Percentiles rank a stretch among this genome's conserved stretches.
Conservation (phyloP, 2,329 filamentous ascomycete species). For the Laburnicola sp. region DNA sequence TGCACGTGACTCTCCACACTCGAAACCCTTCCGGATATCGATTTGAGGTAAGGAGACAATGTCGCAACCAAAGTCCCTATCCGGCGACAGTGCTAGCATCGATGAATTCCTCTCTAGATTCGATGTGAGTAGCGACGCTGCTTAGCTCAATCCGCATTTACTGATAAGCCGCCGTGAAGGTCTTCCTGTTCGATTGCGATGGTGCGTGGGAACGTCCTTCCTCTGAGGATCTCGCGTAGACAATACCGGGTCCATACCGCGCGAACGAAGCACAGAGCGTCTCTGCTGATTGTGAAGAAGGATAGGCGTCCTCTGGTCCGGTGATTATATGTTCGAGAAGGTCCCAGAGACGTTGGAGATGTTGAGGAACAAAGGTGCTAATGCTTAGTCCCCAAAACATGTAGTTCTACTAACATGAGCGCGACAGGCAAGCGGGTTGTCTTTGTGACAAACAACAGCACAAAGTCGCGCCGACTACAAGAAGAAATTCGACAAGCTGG, state of each 20-base stretch:
- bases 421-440: conserved; percentile 80
- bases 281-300: conserved; percentile 48
- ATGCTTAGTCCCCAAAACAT: neutral
- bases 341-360: conserved; percentile 83
- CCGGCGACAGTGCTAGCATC: conserved; percentile 75
- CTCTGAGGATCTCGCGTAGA: neutral
- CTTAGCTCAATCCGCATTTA: neutral
- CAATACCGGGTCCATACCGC: neutral
- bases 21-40: neutral
- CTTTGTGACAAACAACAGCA: conserved; percentile 99
- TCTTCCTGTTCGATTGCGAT: conserved; percentile 96
- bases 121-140: conserved; percentile 68
- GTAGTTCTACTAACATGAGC: neutral
- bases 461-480: conserved; percentile 92
- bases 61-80: conserved; percentile 63
- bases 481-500: conserved; percentile 81
- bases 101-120: conserved; percentile 85
- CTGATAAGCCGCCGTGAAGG: conserved; percentile 55
- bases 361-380: conserved; percentile 74
- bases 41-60: conserved; percentile 15
- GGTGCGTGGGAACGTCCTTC: conserved; percentile 57
- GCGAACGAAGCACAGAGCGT: neutral
- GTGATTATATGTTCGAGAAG: conserved; percentile 83
- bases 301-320: conserved; percentile 93
- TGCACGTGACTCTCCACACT: too few species aligned